Evolutionary conservation across 768 basidiomycete species (phyloP).

Genomic region (Hygrophoropsis aurantiaca): DNA sequence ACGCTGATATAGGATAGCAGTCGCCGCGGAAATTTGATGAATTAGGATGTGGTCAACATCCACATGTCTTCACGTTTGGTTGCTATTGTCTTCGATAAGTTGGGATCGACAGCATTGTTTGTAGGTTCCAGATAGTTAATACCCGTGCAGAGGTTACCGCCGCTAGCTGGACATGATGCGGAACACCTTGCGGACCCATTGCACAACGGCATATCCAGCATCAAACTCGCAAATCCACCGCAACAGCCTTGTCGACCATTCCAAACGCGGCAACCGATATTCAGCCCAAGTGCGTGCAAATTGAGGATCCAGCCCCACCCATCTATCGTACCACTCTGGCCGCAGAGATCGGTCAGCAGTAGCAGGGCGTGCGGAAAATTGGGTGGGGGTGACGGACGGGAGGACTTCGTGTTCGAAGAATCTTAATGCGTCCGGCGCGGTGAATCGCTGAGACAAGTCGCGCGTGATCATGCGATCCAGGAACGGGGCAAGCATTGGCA

Average conservation of each 20-base stretch:
- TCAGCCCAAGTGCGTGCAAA: not conserved
- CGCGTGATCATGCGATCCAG: slow-evolving; percentile 27
- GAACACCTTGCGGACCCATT: not conserved
- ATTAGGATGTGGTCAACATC: no score
- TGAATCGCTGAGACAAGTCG: slow-evolving; percentile 19
- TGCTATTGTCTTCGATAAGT: no score
- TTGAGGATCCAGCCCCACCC: not conserved
- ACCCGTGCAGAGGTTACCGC: no score
- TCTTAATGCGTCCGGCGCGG: slow-evolving; percentile 21
- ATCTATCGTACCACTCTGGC: slow-evolving; percentile 2
- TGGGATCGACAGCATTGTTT: no score
- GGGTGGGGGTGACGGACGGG: not conserved
- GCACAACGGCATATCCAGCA: no score
- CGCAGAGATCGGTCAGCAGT: no score
- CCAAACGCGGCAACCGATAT: slow-evolving; percentile 1
- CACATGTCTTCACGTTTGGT: no score
- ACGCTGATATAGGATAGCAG: no score
- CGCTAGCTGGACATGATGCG: not conserved
- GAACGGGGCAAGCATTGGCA: slow-evolving; percentile 28
- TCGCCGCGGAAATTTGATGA: no score
- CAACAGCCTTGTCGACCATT: not conserved
- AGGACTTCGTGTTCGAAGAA: slow-evolving; percentile 21
- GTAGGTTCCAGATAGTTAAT: no score
- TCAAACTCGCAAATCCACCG: slow-evolving; percentile 1
- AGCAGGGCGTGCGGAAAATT: not conserved